Base-by-base conservation (phyloP, 805 yeast genomes). In the Yarrowia sp. region DNA sequence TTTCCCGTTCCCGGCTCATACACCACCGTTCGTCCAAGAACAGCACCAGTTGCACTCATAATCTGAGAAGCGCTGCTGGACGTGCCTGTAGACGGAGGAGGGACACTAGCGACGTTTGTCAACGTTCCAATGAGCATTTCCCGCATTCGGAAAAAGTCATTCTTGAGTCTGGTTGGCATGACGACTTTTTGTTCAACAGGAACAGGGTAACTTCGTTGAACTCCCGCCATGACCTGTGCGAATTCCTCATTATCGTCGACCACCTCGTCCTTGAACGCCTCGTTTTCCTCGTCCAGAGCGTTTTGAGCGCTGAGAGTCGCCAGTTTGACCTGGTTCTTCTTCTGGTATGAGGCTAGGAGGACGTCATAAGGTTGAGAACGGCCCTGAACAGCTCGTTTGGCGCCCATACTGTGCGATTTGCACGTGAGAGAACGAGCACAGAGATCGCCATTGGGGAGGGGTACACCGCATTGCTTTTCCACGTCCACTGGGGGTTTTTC, bases 331-430 rank as follows among this genome's bases (percentile, higher is more conserved):
- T 92, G 97, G 75, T 92, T 91, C 70, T 90, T 84, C 74, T 91
- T 87, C 78, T 92, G 97, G 75, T 92, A 92, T n/a, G 90, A 91
- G 35, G 92, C 91, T 69, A 92, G 80, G 66, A 92, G 80, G 42
- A 86, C 87, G 77, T 92, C 97, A 78, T 90, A 92, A 0, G 97
- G 91, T 14, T 92, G 92, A 63, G 93, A 86, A 75, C 97, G 84
- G 7, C 97, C 97, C 22, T 86, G 87, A 35, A 92, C 97, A 0
- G 96, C 92, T 74, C 97, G 84, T 74, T 92, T 92, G 42, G 97
- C 96, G 38, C 97, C 97, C 96, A 92, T 91, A 1, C 97, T 89
- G 78, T 92, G 97, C 0, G 97, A 91, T 75, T 92, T 92, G 82
- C 97, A 92, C 0, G 97, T 92, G 72, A 92, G 80, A 0, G 97